Conservation (phyloP, 805 yeast genomes). For the Sungouiella blattae region DNA sequence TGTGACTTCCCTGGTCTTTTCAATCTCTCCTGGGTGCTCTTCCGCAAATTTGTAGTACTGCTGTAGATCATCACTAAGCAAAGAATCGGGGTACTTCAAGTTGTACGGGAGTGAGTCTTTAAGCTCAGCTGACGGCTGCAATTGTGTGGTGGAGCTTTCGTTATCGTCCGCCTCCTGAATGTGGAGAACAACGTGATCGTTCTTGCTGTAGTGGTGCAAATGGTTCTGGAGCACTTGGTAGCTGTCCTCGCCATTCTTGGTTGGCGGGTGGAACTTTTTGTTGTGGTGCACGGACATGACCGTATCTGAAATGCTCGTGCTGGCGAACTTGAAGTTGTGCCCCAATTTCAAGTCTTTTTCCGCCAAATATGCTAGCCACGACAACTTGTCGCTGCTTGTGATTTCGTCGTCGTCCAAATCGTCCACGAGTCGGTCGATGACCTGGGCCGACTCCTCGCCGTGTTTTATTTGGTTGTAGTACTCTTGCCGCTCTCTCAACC, state of each 20-base stretch:
- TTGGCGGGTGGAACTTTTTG: slow-evolving; percentile 26
- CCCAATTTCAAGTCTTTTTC: slow-evolving; percentile 34
- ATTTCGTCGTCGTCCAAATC: slow-evolving; percentile 24
- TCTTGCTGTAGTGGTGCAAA: slow-evolving; percentile 22
- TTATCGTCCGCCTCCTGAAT: slow-evolving; percentile 20
- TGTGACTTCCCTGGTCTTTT: not conserved
- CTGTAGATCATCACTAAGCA: slow-evolving; percentile 25
- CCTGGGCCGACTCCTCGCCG: slow-evolving; percentile 17
- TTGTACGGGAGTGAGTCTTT: slow-evolving; percentile 30
- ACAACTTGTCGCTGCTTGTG: slow-evolving; percentile 21
- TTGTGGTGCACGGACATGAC: slow-evolving; percentile 25
- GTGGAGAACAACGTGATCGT: slow-evolving; percentile 28
- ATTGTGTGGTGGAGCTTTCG: slow-evolving; percentile 5
- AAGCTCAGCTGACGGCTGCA: slow-evolving; percentile 22
- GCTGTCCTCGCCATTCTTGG: slow-evolving; percentile 12
- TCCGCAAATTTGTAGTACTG: slow-evolving; percentile 19
- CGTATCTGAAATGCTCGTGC: slow-evolving; percentile 26
- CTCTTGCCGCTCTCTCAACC: slow-evolving; percentile 37
- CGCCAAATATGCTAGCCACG: slow-evolving; percentile 38
- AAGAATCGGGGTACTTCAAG: slow-evolving; percentile 21
- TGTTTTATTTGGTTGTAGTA: slow-evolving; percentile 35
- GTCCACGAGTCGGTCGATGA: slow-evolving; percentile 12
- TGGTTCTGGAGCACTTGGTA: slow-evolving; percentile 20
- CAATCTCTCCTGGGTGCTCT: slow-evolving; percentile 4
- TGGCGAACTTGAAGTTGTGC: slow-evolving; percentile 33